Base-by-base conservation (phyloP, 2,329 filamentous ascomycete genomes). In the Lanzia echinophila region DNA sequence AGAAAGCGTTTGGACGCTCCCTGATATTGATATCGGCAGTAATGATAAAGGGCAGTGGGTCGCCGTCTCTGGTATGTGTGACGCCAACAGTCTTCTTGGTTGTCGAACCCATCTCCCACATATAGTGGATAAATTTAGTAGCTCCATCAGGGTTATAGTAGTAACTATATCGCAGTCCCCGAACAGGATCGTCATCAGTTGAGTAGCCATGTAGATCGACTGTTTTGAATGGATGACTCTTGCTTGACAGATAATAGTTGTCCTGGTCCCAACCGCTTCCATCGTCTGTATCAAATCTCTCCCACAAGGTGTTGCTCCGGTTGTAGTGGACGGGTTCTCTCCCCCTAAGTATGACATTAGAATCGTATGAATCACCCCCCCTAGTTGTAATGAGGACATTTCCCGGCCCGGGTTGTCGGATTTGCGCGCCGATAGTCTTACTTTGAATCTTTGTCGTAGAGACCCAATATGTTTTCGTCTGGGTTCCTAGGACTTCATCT, bases 221-320 rank as follows among this genome's bases (percentile, higher is more conserved):
- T 12, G 13, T 20, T 8, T 19, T 38, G n/a, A 51, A 51, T 5
- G 39, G 20, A 19, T 51, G 31, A 15, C 33, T 19, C n/a, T 38
- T 45, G 32, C 49, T 51, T 36, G 10, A 45, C 2, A 51, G 41
- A 5, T 15, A 51, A 19, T 51, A 51, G 10, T 51, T 51, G 12
- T 51, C 41, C 41, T 51, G 49, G n/a, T 45, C 49, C 31, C 39
- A 45, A 1, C 20, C 39, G 4, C 19, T 28, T 2, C 41, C 49
- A 2, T 7, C 6, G 22, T 10, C 31, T 2, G 39, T 51, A 38
- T 51, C 41, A 12, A 33, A 39, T 51, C 41, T 28, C 20, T 19
- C 13, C 31, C 31, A 51, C 6, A 45, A 19, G 2, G 20, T 8
- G 22, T 51, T 51, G 10, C 15, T 4, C n/a, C 36, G 19, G 2